A percentile compares a stretch with the other conserved stretches of the same genome.
phyloP scores from a whole-genome alignment of 306 rosid genomes.

The Prunus mira region DNA sequence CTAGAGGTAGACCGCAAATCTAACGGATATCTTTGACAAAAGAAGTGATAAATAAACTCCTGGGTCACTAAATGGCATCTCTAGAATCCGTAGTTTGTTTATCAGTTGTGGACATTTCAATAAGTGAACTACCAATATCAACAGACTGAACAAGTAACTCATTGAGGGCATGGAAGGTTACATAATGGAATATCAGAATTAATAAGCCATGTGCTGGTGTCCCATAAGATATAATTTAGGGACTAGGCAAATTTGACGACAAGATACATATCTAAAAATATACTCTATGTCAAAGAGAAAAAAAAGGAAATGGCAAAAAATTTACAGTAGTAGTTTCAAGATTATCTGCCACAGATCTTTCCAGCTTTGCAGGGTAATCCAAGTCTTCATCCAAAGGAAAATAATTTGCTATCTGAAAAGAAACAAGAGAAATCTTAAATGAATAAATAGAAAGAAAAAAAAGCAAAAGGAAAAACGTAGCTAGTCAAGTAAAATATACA shows the following conservation, averaged over 20 bases:
- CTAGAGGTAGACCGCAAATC: neutral
- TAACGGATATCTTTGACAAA: neutral
- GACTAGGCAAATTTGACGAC: neutral
- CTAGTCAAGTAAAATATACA: neutral
- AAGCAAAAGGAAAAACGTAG: neutral
- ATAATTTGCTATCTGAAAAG: slow-evolving; percentile 82
- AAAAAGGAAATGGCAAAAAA: slow-evolving; percentile 20
- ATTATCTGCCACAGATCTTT: slow-evolving; percentile 48
- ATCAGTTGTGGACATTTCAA: neutral
- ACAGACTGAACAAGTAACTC: neutral
- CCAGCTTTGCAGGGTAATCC: slow-evolving; percentile 96
- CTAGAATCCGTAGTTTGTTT: neutral
- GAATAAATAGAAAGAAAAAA: neutral
- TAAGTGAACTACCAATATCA: neutral
- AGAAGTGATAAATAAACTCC: neutral
- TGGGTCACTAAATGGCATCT: neutral
- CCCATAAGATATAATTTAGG: neutral
- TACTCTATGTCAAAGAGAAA: neutral
- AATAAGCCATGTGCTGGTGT: neutral
- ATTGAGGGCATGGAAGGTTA: neutral
- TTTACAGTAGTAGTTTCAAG: slow-evolving; percentile 66
- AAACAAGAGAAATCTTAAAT: neutral
- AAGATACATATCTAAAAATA: neutral
- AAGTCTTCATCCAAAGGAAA: slow-evolving; percentile 78
- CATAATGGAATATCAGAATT: neutral